phyloP scores from a whole-genome alignment of 139 green algal genomes.

The Closterium sp. region DNA sequence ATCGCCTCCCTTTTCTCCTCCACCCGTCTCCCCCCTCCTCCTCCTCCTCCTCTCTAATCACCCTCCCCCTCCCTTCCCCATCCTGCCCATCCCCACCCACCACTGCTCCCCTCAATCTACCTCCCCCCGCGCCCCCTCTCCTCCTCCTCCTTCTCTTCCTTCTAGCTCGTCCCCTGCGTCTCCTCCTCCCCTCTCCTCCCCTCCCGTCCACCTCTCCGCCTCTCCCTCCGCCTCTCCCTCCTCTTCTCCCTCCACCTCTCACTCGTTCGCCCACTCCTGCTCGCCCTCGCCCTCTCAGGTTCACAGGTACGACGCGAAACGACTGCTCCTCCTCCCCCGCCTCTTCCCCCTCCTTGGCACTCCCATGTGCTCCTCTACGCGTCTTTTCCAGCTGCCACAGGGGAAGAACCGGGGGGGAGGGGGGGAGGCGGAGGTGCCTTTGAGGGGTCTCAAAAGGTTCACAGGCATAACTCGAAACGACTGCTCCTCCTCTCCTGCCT shows the following conservation, averaged over 20 bases:
- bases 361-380: background rate
- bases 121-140: background rate
- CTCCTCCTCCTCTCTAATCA: background rate
- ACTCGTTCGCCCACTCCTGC: background rate
- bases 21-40: background rate
- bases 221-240: background rate
- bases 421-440: too few relatives aligned
- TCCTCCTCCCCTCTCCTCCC: background rate
- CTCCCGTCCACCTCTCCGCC: background rate
- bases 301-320: background rate
- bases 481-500: too few relatives aligned
- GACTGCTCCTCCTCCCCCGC: background rate
- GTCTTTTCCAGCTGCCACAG: background rate
- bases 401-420: background rate
- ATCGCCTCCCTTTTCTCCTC: slow-evolving; percentile 30
- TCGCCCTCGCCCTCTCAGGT: background rate
- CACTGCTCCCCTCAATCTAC: background rate
- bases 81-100: background rate
- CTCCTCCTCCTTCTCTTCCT: background rate
- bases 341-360: background rate
- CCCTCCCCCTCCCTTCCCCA: background rate
- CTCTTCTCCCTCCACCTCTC: background rate
- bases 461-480: too few relatives aligned
- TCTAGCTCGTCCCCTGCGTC: background rate
- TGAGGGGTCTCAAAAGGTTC: too few relatives aligned